Evolutionary conservation across 139 green algal genomes (phyloP).

Genomic region (Chlamydomonas asymmetrica): DNA sequence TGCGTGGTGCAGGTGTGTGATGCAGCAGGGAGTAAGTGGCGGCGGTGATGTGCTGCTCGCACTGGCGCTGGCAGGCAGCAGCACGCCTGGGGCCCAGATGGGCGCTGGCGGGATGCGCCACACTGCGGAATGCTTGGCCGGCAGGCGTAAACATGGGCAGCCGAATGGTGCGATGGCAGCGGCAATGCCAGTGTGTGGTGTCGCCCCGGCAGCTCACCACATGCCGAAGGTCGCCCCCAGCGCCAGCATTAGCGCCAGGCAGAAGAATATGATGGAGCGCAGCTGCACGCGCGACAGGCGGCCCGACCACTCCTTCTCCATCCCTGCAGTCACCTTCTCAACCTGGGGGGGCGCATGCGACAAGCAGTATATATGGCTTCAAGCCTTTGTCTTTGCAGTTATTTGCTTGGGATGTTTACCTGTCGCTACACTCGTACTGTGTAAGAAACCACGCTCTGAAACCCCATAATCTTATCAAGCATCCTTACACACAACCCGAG

Average conservation of each 20-base stretch:
- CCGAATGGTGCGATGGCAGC: not conserved
- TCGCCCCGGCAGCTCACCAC: not conserved
- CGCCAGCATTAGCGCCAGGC: constrained; percentile 6
- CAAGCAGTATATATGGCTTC: no score
- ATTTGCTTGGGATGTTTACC: no score
- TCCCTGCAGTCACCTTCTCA: constrained; percentile 2
- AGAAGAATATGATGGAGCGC: not conserved
- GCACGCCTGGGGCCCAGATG: not conserved
- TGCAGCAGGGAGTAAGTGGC: no score
- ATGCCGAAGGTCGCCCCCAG: not conserved
- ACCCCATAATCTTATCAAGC: no score
- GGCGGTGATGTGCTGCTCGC: no score
- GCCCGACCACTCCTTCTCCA: constrained; percentile 26
- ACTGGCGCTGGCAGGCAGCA: not conserved
- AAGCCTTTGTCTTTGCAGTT: no score
- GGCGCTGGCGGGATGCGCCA: not conserved
- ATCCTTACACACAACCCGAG: no score
- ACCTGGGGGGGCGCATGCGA: constrained; percentile 9
- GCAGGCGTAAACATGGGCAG: not conserved
- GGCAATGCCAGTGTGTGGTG: not conserved
- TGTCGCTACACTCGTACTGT: no score
- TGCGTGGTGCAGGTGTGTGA: no score
- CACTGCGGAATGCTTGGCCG: not conserved
- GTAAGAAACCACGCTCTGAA: no score
- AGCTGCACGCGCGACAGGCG: constrained; percentile 8